A percentile compares a stretch with the other conserved stretches of the same genome.
These are phyloP conservation scores for Borovskyia barvae DNA, from an alignment of 208 protist genomes.

Conservation along the genomic window DNA sequence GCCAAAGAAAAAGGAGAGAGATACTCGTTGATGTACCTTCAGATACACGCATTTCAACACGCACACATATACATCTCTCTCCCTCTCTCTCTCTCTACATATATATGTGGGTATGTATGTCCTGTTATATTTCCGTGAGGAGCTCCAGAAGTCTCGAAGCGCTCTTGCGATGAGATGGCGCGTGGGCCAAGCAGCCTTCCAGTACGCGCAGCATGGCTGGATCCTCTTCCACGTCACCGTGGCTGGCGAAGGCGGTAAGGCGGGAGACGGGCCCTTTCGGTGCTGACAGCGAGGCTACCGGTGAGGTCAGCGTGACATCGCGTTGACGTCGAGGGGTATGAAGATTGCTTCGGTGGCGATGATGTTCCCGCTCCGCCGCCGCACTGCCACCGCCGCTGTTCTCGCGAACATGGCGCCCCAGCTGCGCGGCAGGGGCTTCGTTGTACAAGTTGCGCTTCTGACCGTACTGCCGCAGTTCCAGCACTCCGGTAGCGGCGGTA, in stretches of 20 bases:
- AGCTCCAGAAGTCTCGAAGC: conserved; percentile 32
- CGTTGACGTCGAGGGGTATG: too few species aligned
- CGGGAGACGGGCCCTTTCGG: too few species aligned
- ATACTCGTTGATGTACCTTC: too few species aligned
- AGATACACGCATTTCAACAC: neutral
- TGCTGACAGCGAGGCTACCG: too few species aligned
- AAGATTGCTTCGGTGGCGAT: too few species aligned
- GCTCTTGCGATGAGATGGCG: conserved; percentile 22
- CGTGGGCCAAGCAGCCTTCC: conserved; percentile 25
- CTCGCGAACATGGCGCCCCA: neutral
- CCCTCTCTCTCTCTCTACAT: too few species aligned
- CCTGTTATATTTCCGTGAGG: conserved; percentile 12
- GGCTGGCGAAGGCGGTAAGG: neutral
- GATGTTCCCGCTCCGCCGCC: neutral
- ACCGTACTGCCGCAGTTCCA: conserved; percentile 25
- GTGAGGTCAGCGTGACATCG: too few species aligned
- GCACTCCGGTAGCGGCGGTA: neutral
- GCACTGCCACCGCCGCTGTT: neutral
- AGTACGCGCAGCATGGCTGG: conserved; percentile 28
- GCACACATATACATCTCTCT: conserved; percentile 3
- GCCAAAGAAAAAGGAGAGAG: too few species aligned
- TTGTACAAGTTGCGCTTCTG: conserved; percentile 19
- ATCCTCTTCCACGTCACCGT: neutral
- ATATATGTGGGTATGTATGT: neutral
- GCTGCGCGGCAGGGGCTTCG: neutral